Percentiles rank a stretch among this genome's conserved stretches.
These are phyloP conservation scores for Penicillium coprophilum DNA, from an alignment of 495 filamentous ascomycete species.

Conservation along the genomic window DNA sequence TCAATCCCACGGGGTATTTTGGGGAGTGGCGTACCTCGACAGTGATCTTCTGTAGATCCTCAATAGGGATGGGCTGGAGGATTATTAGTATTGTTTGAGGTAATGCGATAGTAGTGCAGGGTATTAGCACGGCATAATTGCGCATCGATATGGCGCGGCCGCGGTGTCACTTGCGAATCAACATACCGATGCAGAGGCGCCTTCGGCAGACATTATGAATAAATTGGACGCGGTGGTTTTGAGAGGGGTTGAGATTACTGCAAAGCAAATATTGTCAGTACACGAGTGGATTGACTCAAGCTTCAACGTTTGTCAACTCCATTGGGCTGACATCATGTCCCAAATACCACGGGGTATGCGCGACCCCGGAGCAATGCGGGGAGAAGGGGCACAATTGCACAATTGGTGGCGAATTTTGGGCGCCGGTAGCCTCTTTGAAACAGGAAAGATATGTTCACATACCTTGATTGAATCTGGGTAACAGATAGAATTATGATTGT, in stretches of 20 bases:
- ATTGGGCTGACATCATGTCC: conserved; percentile 13
- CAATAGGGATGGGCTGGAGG: conserved; percentile 69
- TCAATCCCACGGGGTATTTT: conserved; percentile 1
- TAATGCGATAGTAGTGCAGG: neutral
- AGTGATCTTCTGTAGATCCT: conserved; percentile 79
- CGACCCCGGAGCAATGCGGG: conserved; percentile 8
- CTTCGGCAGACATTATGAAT: conserved; percentile 41
- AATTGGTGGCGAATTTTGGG: neutral
- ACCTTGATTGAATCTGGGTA: neutral
- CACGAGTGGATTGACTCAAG: too few relatives aligned
- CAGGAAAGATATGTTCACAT: neutral
- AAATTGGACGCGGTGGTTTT: neutral
- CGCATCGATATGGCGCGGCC: neutral
- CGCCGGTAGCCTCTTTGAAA: neutral
- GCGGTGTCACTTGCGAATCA: neutral
- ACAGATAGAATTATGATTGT: neutral
- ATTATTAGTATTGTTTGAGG: conserved; percentile 16
- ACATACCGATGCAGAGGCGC: conserved; percentile 36
- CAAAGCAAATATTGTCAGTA: neutral
- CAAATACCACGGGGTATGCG: conserved; percentile 10
- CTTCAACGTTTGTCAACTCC: neutral
- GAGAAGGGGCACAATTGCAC: neutral
- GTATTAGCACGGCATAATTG: neutral
- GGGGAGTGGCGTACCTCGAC: conserved; percentile 61
- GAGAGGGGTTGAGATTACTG: neutral